These are phyloP conservation scores for Luffa acutangula DNA, from an alignment of 306 rosid genomes.

Conservation along the genomic window DNA sequence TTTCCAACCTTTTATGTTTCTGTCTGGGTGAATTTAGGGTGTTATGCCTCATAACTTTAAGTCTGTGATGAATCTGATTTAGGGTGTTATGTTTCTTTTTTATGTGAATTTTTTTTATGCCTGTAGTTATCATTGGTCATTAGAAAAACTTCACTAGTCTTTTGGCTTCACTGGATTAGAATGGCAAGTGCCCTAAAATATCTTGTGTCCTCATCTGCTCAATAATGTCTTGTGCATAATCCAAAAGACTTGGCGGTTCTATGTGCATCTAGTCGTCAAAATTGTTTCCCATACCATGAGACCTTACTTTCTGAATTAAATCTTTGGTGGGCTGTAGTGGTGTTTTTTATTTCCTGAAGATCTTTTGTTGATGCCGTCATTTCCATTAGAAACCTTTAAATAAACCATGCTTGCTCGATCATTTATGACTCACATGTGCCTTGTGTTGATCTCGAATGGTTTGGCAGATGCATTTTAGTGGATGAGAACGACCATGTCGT, in stretches of 20 bases:
- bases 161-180: neutral
- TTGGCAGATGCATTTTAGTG: constrained; percentile 85
- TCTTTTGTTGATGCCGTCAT: neutral
- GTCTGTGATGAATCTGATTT: no score
- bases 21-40: neutral
- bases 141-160: neutral
- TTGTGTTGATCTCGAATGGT: constrained; percentile 11
- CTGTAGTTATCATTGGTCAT: neutral
- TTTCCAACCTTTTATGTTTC: neutral
- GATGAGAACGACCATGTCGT: constrained; percentile 86
- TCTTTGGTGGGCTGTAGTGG: neutral
- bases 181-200: neutral
- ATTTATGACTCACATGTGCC: neutral
- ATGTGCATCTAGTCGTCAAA: neutral
- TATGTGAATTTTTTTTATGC: neutral
- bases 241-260: neutral
- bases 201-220: neutral
- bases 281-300: neutral
- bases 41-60: neutral
- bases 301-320: neutral
- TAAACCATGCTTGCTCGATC: neutral
- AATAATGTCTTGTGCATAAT: neutral
- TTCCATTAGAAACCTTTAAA: neutral
- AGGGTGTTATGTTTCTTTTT: neutral
- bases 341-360: neutral